These are phyloP conservation scores for Boletus sp. DNA, from an alignment of 768 basidiomycete species.

Conservation along the genomic window DNA sequence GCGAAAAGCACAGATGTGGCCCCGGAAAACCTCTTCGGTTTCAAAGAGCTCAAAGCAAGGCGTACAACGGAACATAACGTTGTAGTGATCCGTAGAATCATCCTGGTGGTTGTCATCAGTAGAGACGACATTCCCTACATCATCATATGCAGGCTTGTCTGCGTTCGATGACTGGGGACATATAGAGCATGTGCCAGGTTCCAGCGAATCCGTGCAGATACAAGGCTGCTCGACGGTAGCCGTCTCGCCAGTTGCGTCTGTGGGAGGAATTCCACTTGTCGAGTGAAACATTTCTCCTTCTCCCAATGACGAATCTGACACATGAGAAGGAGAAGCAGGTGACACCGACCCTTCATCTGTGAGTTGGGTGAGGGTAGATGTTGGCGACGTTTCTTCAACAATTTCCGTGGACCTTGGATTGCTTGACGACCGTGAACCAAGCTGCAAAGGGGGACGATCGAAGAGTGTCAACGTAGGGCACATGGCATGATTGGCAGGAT, in stretches of 20 bases:
- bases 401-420: neutral
- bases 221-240: neutral
- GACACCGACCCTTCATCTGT: neutral
- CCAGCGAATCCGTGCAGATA: neutral
- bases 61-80: conserved; percentile 8
- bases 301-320: conserved; percentile 3
- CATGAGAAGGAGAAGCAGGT: neutral
- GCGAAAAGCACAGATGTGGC: conserved; percentile 18
- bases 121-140: neutral
- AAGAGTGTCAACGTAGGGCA: neutral
- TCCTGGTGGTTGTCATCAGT: neutral
- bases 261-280: neutral
- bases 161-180: conserved; percentile 1
- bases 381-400: neutral
- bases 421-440: neutral
- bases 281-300: conserved; percentile 12
- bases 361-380: neutral
- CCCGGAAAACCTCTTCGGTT: conserved; percentile 1
- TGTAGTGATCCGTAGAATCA: neutral
- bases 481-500: neutral
- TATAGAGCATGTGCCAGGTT: conserved; percentile 1
- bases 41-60: conserved; percentile 18
- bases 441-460: neutral
- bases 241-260: neutral
- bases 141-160: neutral